Percentiles rank a stretch among this genome's conserved stretches.
phyloP scores from a whole-genome alignment of 257 asterid genomes.

The Plantago ovata region DNA sequence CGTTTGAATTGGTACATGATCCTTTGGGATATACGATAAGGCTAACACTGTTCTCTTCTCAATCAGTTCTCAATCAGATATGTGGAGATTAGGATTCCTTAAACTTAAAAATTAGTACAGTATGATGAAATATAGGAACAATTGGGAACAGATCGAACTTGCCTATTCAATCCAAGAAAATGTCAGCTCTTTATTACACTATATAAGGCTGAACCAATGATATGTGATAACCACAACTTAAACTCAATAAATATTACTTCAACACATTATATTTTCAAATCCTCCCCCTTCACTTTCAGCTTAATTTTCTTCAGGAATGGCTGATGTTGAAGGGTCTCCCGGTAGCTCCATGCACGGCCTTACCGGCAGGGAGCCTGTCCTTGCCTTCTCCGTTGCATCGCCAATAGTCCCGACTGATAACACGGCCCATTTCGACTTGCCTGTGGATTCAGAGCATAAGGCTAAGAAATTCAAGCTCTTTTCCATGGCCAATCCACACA shows the following conservation, averaged over 20 bases:
- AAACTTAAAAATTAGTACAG: background rate
- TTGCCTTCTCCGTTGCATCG: slow-evolving; percentile 34
- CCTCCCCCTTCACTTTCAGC: background rate
- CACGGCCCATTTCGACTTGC: slow-evolving; percentile 35
- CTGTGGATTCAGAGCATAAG: slow-evolving; percentile 53
- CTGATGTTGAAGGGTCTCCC: slow-evolving; percentile 37
- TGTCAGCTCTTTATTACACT: slow-evolving; percentile 17
- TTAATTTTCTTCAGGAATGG: slow-evolving; percentile 10
- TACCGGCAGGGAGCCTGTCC: slow-evolving; percentile 54
- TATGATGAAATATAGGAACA: too few relatives aligned
- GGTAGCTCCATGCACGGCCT: slow-evolving; percentile 75
- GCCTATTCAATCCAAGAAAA: background rate
- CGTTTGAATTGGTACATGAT: slow-evolving; percentile 7
- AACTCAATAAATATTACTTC: background rate
- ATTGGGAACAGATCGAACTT: slow-evolving; percentile 18
- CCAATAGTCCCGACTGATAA: slow-evolving; percentile 34
- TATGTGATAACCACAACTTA: background rate
- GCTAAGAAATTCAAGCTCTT: slow-evolving; percentile 35
- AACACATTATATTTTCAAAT: background rate
- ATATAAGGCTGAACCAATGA: slow-evolving; percentile 12
- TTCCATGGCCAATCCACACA: slow-evolving; percentile 52
- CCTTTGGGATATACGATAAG: slow-evolving; percentile 30
- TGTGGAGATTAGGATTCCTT: slow-evolving; percentile 25
- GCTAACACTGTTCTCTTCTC: slow-evolving; percentile 3
- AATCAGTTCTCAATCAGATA: background rate